Base-by-base conservation (phyloP, 352 stramenopile species). In the Phytophthora hibernalis region DNA sequence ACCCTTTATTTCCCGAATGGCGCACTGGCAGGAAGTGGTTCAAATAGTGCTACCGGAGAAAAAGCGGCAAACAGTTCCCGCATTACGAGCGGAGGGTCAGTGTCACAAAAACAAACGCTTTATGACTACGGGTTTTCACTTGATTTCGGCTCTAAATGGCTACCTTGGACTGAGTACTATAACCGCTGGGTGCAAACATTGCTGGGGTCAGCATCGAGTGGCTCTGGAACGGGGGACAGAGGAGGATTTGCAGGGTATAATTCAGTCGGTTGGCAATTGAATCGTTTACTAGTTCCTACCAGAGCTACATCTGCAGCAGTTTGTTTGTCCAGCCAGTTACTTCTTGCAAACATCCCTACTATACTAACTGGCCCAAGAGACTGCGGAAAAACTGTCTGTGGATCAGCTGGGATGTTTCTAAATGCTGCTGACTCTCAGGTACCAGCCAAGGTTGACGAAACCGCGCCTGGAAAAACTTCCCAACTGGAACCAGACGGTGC, bases 131-230 rank as follows among this genome's bases (percentile, higher is more conserved):
- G 69, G 0, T 91, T 93, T 58, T 91, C 80, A 0, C 54, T 90
- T 20, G 86, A 90, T 11, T 88, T 82, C 47, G 86, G 86, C 3
- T 75, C 83, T 11, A 95, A 92, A 59, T 93, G 84, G 86, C 65
- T 91, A 44, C 76, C 48, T 2, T 95, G 86, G 86, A 53, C 69
- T 2, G 83, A 95, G 18, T 86, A 83, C 20, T 92, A 89, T 57
- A 79, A 80, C 2, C 31, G 70, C 5, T 91, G 77, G 81, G 45
- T 84, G 13, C 63, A 80, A 37, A 57, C 61, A 5, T 28, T 76
- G 22, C n/a, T 57, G 5, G 78, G 61, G 35, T 52, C 50, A 24
- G 43, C 15, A 45, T 18, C 53, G 2, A 31, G 18, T 59, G 48
- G 22, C 13, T 12, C 18, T 43, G 30, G 1, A 12, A 30, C 30